Evolutionary conservation across 2,329 filamentous ascomycete genomes (phyloP).

Genomic region (Didymella lethalis): DNA sequence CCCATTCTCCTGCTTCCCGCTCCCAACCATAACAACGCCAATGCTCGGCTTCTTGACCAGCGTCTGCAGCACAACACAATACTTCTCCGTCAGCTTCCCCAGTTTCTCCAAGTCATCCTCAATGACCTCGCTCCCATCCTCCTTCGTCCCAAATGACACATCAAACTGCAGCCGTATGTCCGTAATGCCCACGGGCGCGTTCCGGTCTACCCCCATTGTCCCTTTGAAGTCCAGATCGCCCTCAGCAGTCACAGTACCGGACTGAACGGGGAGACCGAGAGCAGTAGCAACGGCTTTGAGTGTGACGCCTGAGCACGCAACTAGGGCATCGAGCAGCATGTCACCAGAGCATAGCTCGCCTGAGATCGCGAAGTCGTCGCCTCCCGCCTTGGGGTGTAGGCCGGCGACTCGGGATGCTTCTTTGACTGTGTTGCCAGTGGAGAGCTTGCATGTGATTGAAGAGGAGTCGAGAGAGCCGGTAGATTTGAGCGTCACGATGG

Average conservation of each 20-base stretch:
- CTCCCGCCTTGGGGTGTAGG: constrained; percentile 58
- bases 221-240: constrained; percentile 60
- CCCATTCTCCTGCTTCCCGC: constrained; percentile 32
- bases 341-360: constrained; percentile 60
- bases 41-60: constrained; percentile 44
- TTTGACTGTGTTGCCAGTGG: constrained; percentile 52
- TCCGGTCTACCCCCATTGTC: constrained; percentile 58
- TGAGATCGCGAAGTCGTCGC: constrained; percentile 53
- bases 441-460: constrained; percentile 59
- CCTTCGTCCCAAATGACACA: constrained; percentile 49
- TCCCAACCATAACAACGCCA: constrained; percentile 36
- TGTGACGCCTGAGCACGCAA: constrained; percentile 61
- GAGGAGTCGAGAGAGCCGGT: constrained; percentile 55
- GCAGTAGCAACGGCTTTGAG: constrained; percentile 60
- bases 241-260: constrained; percentile 55
- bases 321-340: constrained; percentile 60
- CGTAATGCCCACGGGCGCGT: constrained; percentile 58
- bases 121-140: constrained; percentile 48
- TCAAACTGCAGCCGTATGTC: constrained; percentile 56
- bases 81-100: constrained; percentile 59
- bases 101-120: constrained; percentile 56
- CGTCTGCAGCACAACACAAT: constrained; percentile 55
- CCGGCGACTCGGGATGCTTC: constrained; percentile 56
- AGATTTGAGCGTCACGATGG: constrained; percentile 57
- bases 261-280: constrained; percentile 54